Evolutionary conservation across 2,329 filamentous ascomycete species (phyloP).

Genomic region (Diaporthe capsici): DNA sequence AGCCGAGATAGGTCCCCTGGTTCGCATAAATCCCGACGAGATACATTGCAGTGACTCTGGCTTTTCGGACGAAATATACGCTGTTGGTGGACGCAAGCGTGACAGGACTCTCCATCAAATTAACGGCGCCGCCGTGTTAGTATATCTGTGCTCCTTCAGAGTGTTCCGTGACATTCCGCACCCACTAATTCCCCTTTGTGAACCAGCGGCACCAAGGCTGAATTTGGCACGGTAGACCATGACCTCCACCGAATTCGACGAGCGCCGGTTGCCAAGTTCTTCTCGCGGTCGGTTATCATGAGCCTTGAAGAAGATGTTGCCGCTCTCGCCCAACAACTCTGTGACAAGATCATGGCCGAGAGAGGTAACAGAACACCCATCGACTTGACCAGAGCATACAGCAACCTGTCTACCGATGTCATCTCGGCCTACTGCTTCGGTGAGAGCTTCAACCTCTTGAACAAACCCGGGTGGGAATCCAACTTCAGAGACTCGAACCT

Average conservation of each 20-base stretch:
- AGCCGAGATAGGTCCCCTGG: conserved; percentile 4
- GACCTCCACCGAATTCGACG: conserved; percentile 25
- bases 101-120: conserved; percentile 28
- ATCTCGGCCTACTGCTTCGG: conserved; percentile 18
- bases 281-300: conserved; percentile 12
- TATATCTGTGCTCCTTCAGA: not conserved
- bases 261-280: conserved; percentile 26
- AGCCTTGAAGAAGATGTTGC: conserved; percentile 13
- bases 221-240: conserved; percentile 22
- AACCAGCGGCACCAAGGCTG: not conserved
- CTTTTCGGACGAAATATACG: conserved; percentile 33
- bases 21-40: conserved; percentile 36
- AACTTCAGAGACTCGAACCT: conserved; percentile 17
- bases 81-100: conserved; percentile 28
- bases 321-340: conserved; percentile 3
- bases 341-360: conserved; percentile 28
- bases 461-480: conserved; percentile 19
- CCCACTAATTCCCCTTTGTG: not conserved
- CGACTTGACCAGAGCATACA: conserved; percentile 18
- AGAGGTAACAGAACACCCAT: not conserved
- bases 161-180: not conserved
- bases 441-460: conserved; percentile 22
- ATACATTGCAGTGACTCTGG: conserved; percentile 28
- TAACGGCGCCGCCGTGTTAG: not conserved
- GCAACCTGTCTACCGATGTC: conserved; percentile 11